Percentiles rank a stretch among this genome's conserved stretches.
Conservation (phyloP, 2,329 filamentous ascomycete genomes). For the Claviceps paspali region DNA sequence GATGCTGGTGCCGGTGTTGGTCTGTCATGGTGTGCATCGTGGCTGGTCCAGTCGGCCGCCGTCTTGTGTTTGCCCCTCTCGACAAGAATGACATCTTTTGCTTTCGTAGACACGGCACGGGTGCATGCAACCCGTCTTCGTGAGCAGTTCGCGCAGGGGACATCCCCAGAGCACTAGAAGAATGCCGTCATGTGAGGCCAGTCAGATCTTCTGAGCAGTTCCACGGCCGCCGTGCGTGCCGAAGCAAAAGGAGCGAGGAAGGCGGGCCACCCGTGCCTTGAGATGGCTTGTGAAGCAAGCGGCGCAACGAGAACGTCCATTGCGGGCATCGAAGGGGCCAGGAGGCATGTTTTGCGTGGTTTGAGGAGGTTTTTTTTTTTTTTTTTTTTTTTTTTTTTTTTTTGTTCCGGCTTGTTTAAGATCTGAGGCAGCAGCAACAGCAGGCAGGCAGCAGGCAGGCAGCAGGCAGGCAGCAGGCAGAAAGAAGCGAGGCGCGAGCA, state of each 20-base stretch:
- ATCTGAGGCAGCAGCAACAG: too few relatives aligned
- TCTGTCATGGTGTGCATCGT: too few relatives aligned
- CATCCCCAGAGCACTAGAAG: constrained; percentile 16
- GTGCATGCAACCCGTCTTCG: constrained; percentile 11
- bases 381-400: too few relatives aligned
- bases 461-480: too few relatives aligned
- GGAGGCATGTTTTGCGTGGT: not conserved
- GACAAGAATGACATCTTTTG: constrained; percentile 10
- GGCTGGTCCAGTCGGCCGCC: not conserved
- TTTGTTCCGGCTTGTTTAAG: too few relatives aligned
- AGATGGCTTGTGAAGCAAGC: constrained; percentile 18
- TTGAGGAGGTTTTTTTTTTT: too few relatives aligned
- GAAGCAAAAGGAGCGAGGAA: not conserved
- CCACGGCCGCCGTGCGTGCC: too few relatives aligned
- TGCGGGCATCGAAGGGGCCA: constrained; percentile 16
- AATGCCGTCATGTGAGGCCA: too few relatives aligned
- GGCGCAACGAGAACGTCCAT: constrained; percentile 16
- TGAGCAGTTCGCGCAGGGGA: constrained; percentile 17
- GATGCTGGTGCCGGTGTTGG: not conserved
- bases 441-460: too few relatives aligned
- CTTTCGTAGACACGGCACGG: constrained; percentile 9
- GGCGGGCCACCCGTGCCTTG: constrained; percentile 14
- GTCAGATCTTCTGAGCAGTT: too few relatives aligned
- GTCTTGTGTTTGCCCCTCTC: constrained; percentile 8
- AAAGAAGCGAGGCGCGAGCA: too few relatives aligned